phyloP scores from a whole-genome alignment of 2,329 filamentous ascomycete genomes.

The Xylaria sp. region DNA sequence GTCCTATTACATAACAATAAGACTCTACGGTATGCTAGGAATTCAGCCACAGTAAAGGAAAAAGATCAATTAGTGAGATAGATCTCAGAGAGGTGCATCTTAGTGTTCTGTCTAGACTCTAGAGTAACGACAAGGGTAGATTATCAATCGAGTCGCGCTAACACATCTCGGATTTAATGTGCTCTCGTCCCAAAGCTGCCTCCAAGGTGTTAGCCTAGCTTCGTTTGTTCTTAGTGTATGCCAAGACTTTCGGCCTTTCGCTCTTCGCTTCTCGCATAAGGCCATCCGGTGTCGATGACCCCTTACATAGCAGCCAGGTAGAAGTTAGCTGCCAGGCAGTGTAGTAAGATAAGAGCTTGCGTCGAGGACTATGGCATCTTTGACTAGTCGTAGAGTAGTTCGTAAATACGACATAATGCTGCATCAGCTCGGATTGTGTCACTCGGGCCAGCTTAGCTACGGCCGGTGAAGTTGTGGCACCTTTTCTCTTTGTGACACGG shows the following conservation, averaged over 20 bases:
- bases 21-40: background rate
- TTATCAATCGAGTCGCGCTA: too few species aligned
- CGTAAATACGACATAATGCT: background rate
- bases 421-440: constrained; percentile 1
- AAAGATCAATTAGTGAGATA: background rate
- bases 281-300: background rate
- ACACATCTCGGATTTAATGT: too few species aligned
- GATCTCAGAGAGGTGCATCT: too few species aligned
- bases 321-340: background rate
- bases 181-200: too few species aligned
- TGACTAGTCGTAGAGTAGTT: background rate
- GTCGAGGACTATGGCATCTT: background rate
- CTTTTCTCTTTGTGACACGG: constrained; percentile 12
- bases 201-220: background rate
- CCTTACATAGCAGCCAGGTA: background rate
- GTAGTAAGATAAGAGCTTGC: background rate
- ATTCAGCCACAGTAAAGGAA: background rate
- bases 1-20: background rate
- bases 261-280: constrained; percentile 18
- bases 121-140: too few species aligned
- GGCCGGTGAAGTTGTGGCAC: background rate
- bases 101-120: too few species aligned
- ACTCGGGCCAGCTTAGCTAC: background rate
- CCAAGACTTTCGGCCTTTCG: constrained; percentile 20
- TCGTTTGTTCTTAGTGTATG: background rate